Conservation (phyloP, 352 stramenopile genomes). For the Phytophthora multivora region DNA sequence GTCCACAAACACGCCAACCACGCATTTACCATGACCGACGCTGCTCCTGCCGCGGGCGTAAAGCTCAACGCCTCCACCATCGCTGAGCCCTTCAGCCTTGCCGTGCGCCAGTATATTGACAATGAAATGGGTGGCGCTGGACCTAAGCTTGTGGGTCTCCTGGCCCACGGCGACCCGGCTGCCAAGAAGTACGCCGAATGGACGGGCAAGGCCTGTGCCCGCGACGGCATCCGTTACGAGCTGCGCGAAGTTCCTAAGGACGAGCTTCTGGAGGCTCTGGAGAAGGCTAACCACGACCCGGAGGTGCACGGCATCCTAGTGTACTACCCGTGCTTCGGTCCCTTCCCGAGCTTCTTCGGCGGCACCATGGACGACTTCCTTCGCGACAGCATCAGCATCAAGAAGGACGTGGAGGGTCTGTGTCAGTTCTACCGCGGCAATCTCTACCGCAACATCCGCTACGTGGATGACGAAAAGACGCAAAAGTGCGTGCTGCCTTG, state of each 20-base stretch:
- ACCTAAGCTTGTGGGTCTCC: conserved; percentile 90
- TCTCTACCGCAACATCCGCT: conserved; percentile 97
- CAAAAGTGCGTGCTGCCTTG: conserved; percentile 98
- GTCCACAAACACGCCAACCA: conserved; percentile 2
- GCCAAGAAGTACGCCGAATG: conserved; percentile 97
- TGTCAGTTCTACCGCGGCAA: conserved; percentile 97
- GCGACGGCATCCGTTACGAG: conserved; percentile 97
- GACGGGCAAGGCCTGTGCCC: conserved; percentile 94
- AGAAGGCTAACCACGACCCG: conserved; percentile 93
- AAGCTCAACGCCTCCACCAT: conserved; percentile 88
- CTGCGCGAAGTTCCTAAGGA: conserved; percentile 93
- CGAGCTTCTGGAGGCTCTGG: conserved; percentile 92
- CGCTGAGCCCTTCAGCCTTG: conserved; percentile 85
- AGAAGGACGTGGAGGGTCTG: conserved; percentile 97
- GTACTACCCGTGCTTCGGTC: conserved; percentile 98
- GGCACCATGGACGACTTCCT: conserved; percentile 98
- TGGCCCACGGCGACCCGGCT: conserved; percentile 95
- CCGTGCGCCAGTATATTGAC: conserved; percentile 84
- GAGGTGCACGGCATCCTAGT: conserved; percentile 98
- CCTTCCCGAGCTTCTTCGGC: conserved; percentile 96
- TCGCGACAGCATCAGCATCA: conserved; percentile 94
- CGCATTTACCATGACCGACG: conserved; percentile 18
- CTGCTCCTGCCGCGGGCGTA: conserved; percentile 11
- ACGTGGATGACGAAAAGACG: conserved; percentile 87
- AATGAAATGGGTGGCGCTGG: conserved; percentile 77